Evolutionary conservation across 768 basidiomycete genomes (phyloP).

Genomic region (Phylloporus sp.): DNA sequence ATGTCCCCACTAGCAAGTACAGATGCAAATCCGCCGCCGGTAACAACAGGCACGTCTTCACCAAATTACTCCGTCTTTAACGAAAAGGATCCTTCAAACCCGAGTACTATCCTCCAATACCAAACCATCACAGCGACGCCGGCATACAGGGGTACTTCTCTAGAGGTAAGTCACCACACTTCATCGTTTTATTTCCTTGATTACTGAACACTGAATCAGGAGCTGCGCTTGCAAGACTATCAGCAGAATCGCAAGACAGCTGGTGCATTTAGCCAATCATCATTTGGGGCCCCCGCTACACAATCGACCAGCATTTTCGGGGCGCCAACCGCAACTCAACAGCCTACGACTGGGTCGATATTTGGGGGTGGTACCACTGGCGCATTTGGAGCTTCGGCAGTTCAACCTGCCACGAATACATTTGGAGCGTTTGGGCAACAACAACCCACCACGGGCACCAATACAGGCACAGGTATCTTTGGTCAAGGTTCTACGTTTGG

Average conservation of each 20-base stretch:
- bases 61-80: slow-evolving; percentile 54
- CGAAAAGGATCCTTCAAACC: slow-evolving; percentile 63
- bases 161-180: slow-evolving; percentile 49
- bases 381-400: slow-evolving; percentile 22
- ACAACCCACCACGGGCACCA: slow-evolving; percentile 33
- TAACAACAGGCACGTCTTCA: slow-evolving; percentile 67
- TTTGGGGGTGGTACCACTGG: slow-evolving; percentile 25
- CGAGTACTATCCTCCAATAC: slow-evolving; percentile 56
- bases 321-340: slow-evolving; percentile 24
- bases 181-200: slow-evolving; percentile 4
- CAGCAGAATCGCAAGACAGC: slow-evolving; percentile 70
- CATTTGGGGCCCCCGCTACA: slow-evolving; percentile 24
- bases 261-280: slow-evolving; percentile 53
- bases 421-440: slow-evolving; percentile 36
- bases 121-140: slow-evolving; percentile 83
- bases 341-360: slow-evolving; percentile 28
- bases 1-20: slow-evolving; percentile 28
- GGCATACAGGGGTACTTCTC: slow-evolving; percentile 70
- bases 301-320: slow-evolving; percentile 28
- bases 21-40: slow-evolving; percentile 43
- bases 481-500: slow-evolving; percentile 41
- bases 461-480: slow-evolving; percentile 40
- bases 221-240: slow-evolving; percentile 76
- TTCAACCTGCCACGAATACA: slow-evolving; percentile 25
- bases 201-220: slow-evolving; percentile 37